Base-by-base conservation (phyloP, 2,329 filamentous ascomycete genomes). In the Alternaria panax region DNA sequence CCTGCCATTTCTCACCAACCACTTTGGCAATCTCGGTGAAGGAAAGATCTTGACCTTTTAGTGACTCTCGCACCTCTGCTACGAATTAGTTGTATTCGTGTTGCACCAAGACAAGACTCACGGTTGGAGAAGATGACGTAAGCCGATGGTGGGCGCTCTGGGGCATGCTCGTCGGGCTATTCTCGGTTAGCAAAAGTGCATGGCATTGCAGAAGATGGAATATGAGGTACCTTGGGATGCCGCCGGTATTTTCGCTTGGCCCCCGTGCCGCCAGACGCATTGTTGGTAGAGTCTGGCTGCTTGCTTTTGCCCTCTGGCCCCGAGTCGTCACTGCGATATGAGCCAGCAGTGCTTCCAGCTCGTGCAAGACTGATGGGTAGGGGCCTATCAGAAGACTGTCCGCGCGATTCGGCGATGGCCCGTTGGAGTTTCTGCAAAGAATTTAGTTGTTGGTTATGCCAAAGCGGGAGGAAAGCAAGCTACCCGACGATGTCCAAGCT, bases 41-140 rank as follows among this genome's bases (percentile, higher is more conserved):
- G 1, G 89, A 90, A 5, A 94, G 79, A 47, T 90, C 91, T 59
- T 90, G 88, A 4, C 88, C 90, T 73, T 91, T 92, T 24, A 94
- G 79, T 22, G 91, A 87, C 68, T 94, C 92, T 68, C 92, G 87
- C 78, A 92, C 90, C 78, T 90, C 89, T 91, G 65, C 0, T 40
- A 12, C 2, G 7, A 3, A 34, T 78, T 59, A 78, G 71, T 38
- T n/a, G 43, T 9, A 8, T 32, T 47, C 32, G 27, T 2, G 9
- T 12, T 12, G 9, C 28, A 28, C 7, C 34, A 51, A 12, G 12
- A 20, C 20, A 7, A 42, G 30, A 83, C 89, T 81, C 78, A 92
- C 90, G 91, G 69, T 94, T 94, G 0, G 92, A 93, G 72, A 95
- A 95, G 16, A 94, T 85, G 12, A 94, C 92, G 78, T 94, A 94